Percentiles rank a stretch among this genome's conserved stretches.
Evolutionary conservation across 441 rosid genomes (phyloP).

Genomic region (Brassica balearica): DNA sequence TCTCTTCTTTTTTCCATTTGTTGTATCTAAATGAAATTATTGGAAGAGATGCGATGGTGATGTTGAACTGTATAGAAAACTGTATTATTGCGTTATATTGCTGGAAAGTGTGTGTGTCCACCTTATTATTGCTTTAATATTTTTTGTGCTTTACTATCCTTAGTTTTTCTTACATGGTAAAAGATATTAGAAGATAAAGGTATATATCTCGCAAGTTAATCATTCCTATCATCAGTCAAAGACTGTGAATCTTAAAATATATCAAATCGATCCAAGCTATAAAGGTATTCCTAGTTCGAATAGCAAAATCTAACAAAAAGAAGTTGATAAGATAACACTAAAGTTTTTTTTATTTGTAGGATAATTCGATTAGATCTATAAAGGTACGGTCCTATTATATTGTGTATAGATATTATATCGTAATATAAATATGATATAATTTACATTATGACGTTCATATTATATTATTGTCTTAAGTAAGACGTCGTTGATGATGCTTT

Average conservation of each 20-base stretch:
- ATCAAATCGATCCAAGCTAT: conserved; percentile 28
- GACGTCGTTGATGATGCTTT: conserved; percentile 34
- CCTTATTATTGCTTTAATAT: conserved; percentile 29
- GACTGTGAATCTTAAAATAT: conserved; percentile 32
- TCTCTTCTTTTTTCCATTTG: conserved; percentile 25
- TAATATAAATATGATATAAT: background rate
- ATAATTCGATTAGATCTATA: conserved; percentile 36
- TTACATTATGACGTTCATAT: conserved; percentile 29
- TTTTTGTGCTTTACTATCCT: background rate
- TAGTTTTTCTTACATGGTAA: conserved; percentile 7
- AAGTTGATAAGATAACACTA: conserved; percentile 42
- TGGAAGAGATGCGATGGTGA: conserved; percentile 40
- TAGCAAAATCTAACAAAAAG: conserved; percentile 39
- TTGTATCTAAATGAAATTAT: conserved; percentile 41
- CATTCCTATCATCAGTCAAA: conserved; percentile 19
- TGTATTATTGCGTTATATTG: conserved; percentile 41
- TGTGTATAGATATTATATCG: conserved; percentile 17
- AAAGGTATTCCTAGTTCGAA: conserved; percentile 18
- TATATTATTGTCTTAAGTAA: conserved; percentile 21
- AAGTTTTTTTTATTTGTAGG: conserved; percentile 25
- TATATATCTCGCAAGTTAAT: background rate
- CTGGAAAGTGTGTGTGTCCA: conserved; percentile 46
- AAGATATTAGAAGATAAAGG: conserved; percentile 13
- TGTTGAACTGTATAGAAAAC: conserved; percentile 39
- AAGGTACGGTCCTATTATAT: conserved; percentile 18